Percentiles rank a stretch among this genome's conserved stretches.
Evolutionary conservation across 2,329 filamentous ascomycete genomes (phyloP).

Genomic region (Paracorniculantispora psalliotae): DNA sequence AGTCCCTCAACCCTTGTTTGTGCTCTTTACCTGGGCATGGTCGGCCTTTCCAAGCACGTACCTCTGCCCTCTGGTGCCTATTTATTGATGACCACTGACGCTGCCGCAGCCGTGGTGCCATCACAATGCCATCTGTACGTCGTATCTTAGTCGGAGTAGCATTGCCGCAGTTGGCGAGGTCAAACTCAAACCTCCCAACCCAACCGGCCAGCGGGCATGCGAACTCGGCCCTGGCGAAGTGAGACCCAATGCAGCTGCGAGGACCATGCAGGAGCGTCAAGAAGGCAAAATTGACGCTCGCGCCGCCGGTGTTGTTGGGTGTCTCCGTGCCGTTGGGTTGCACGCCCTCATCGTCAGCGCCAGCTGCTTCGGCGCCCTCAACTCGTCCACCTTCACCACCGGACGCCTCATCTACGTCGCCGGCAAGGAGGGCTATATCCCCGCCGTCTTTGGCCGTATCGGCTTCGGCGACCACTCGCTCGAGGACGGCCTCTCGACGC

Average conservation of each 20-base stretch:
- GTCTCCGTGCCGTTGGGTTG: too few species aligned
- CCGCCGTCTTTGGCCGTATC: constrained; percentile 74
- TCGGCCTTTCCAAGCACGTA: too few species aligned
- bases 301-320: too few species aligned
- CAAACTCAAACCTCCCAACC: constrained; percentile 31
- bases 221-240: constrained; percentile 69
- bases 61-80: too few species aligned
- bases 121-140: too few species aligned
- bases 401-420: constrained; percentile 90
- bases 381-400: constrained; percentile 89
- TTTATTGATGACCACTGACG: too few species aligned
- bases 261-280: constrained; percentile 81
- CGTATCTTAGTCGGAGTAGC: too few species aligned
- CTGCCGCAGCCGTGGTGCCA: too few species aligned
- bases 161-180: not conserved
- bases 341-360: constrained; percentile 86
- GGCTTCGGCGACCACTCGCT: constrained; percentile 53
- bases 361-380: constrained; percentile 90
- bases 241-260: constrained; percentile 72
- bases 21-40: too few species aligned
- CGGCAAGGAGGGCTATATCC: constrained; percentile 91
- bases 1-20: too few species aligned
- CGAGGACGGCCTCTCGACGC: constrained; percentile 38
- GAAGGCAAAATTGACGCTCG: constrained; percentile 63
- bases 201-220: constrained; percentile 65